A percentile compares a stretch with the other conserved stretches of the same genome.
phyloP scores from a whole-genome alignment of 306 rosid species.

The Luffa aegyptiaca region DNA sequence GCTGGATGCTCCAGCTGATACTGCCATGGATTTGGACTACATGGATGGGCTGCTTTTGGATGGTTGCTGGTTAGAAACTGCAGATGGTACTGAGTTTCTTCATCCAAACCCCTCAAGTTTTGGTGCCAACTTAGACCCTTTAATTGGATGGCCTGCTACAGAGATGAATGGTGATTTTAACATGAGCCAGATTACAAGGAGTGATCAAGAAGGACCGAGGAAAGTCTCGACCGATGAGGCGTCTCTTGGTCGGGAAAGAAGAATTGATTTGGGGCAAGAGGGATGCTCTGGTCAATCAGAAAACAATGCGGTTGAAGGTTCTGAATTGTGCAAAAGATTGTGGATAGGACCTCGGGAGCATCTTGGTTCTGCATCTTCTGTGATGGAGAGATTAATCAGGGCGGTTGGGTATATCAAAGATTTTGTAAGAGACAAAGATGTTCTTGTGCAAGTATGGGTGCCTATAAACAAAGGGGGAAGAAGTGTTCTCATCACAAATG shows the following conservation, averaged over 20 bases:
- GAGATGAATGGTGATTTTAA: constrained; percentile 18
- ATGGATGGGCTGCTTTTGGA: constrained; percentile 70
- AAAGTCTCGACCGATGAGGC: not conserved
- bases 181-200: constrained; percentile 18
- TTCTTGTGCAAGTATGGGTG: constrained; percentile 82
- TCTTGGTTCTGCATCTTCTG: constrained; percentile 34
- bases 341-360: constrained; percentile 43
- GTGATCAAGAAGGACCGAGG: constrained; percentile 23
- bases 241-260: constrained; percentile 13
- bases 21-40: constrained; percentile 68
- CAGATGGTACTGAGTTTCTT: constrained; percentile 52
- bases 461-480: constrained; percentile 56
- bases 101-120: constrained; percentile 39
- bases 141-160: constrained; percentile 45
- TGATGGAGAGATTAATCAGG: constrained; percentile 45
- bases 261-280: constrained; percentile 16
- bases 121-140: constrained; percentile 43
- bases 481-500: constrained; percentile 47
- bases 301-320: constrained; percentile 20
- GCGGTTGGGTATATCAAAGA: constrained; percentile 53
- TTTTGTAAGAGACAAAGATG: constrained; percentile 46
- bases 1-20: constrained; percentile 40
- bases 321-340: constrained; percentile 38
- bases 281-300: constrained; percentile 23
- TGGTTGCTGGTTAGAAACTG: constrained; percentile 83